Conservation (phyloP, 768 basidiomycete species). For the Cystobasidium onofrii region DNA sequence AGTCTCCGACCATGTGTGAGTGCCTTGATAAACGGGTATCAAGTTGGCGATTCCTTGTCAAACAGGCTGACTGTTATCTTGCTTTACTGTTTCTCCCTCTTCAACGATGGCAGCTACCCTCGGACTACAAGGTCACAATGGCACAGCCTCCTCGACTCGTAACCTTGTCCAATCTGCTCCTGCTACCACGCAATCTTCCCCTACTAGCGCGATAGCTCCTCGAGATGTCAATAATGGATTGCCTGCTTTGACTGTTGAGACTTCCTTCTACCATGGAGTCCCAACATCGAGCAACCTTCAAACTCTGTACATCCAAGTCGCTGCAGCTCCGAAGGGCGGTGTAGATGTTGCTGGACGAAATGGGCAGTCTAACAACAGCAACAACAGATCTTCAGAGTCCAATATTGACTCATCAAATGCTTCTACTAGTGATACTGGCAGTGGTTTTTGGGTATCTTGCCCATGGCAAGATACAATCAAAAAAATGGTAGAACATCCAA, state of each 20-base stretch:
- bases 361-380: background rate
- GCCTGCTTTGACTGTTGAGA: background rate
- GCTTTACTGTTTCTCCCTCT: background rate
- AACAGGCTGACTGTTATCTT: background rate
- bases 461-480: conserved; percentile 2
- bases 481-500: conserved; percentile 18
- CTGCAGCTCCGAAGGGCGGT: background rate
- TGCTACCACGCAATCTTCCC: background rate
- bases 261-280: conserved; percentile 8
- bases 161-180: background rate
- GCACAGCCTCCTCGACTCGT: background rate
- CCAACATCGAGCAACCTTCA: conserved; percentile 17
- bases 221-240: background rate
- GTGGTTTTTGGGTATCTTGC: conserved; percentile 18
- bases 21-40: background rate
- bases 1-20: background rate
- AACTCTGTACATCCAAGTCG: conserved; percentile 18
- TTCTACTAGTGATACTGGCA: background rate
- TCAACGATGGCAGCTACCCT: background rate
- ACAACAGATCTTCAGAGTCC: background rate
- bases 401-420: background rate
- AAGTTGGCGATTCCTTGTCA: too few relatives aligned
- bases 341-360: background rate
- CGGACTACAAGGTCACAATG: background rate
- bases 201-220: background rate